A percentile compares a stretch with the other conserved stretches of the same genome.
phyloP scores from a whole-genome alignment of 2,329 filamentous ascomycete genomes.

The Capronia coronata region DNA sequence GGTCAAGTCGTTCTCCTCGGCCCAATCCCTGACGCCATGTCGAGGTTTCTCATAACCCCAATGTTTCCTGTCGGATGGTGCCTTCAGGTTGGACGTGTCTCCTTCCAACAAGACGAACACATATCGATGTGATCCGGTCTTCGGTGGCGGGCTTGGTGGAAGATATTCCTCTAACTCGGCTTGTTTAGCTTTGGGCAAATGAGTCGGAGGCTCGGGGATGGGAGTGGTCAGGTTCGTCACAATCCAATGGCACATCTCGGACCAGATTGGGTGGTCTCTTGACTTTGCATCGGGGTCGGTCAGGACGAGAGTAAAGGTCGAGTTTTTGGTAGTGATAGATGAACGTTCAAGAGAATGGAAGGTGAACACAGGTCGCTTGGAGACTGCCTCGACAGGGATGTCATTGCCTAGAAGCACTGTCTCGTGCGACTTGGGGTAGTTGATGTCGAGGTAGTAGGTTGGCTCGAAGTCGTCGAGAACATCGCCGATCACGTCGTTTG shows the following conservation, averaged over 20 bases:
- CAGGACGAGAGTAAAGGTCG: constrained; percentile 44
- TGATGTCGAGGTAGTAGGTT: constrained; percentile 45
- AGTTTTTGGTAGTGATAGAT: constrained; percentile 28
- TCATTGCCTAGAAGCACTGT: constrained; percentile 51
- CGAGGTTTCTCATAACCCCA: constrained; percentile 50
- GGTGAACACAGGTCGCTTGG: constrained; percentile 38
- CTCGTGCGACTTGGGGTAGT: constrained; percentile 42
- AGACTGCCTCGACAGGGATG: constrained; percentile 40
- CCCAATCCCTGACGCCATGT: constrained; percentile 42
- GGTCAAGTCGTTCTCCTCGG: constrained; percentile 30
- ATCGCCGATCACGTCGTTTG: constrained; percentile 30
- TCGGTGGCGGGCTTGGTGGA: constrained; percentile 48
- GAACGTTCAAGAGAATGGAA: constrained; percentile 32
- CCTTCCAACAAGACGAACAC: constrained; percentile 48
- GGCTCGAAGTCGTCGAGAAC: constrained; percentile 57
- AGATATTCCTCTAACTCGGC: constrained; percentile 46
- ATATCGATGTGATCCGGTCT: constrained; percentile 54
- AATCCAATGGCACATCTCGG: constrained; percentile 54
- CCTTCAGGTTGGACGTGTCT: constrained; percentile 37
- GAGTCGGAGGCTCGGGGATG: constrained; percentile 9
- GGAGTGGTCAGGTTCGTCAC: constrained; percentile 29
- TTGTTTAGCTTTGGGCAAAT: constrained; percentile 15
- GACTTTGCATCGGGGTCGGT: constrained; percentile 56
- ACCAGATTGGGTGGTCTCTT: constrained; percentile 49
- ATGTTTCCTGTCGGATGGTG: constrained; percentile 41